phyloP scores from a whole-genome alignment of 2,329 filamentous ascomycete species.

The Aspergillus spinulosporus region DNA sequence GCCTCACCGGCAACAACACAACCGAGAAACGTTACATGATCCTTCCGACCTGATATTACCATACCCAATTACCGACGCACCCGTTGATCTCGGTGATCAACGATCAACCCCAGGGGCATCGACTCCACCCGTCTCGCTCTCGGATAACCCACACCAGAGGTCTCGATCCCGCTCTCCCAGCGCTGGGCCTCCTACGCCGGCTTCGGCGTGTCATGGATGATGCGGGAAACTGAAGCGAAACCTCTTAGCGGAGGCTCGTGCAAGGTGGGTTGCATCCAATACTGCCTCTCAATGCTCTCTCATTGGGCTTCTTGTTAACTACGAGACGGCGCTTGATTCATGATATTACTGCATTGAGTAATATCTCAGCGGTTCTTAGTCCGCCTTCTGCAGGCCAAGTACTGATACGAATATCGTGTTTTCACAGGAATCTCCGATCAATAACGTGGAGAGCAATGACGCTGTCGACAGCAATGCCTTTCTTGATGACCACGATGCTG shows the following conservation, averaged over 20 bases:
- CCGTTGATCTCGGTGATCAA: background rate
- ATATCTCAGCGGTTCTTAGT: background rate
- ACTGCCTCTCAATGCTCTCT: background rate
- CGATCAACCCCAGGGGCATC: background rate
- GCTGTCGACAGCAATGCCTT: constrained; percentile 18
- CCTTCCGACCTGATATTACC: background rate
- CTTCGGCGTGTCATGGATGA: background rate
- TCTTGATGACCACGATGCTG: constrained; percentile 35
- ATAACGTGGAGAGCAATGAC: constrained; percentile 4
- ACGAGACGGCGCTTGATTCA: background rate
- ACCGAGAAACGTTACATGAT: background rate
- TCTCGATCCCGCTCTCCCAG: background rate
- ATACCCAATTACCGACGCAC: background rate
- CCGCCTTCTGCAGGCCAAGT: background rate
- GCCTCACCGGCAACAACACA: background rate
- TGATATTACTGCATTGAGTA: constrained; percentile 10
- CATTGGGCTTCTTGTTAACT: background rate
- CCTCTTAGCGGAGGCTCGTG: background rate
- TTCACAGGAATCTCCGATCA: constrained; percentile 18
- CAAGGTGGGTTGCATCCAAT: constrained; percentile 1
- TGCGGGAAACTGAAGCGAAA: background rate
- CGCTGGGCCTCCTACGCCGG: background rate
- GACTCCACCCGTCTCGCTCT: constrained; percentile 6
- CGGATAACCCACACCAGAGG: constrained; percentile 2
- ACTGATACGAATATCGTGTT: background rate